Percentiles rank a stretch among this genome's conserved stretches.
phyloP scores from a whole-genome alignment of 2,329 filamentous ascomycete species.

The Mycosphaerella arachidis region DNA sequence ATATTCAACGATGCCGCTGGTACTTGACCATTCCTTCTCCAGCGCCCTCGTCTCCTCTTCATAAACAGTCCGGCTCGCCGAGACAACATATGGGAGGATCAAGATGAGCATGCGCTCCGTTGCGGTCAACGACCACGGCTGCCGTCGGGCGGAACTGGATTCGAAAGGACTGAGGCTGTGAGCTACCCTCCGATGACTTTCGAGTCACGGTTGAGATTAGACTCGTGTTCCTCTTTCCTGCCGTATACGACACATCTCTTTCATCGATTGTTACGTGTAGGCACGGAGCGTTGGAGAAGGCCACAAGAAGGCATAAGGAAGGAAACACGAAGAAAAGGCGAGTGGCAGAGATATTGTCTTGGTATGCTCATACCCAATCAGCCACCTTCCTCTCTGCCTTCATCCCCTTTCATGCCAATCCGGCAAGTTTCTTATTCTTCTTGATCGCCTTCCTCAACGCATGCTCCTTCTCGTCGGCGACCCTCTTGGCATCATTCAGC shows the following conservation, averaged over 20 bases:
- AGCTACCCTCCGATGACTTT: background rate
- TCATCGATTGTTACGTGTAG: background rate
- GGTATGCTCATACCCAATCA: too few species aligned
- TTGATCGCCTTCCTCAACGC: slow-evolving; percentile 32
- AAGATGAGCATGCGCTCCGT: background rate
- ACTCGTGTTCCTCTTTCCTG: background rate
- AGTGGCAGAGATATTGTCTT: too few species aligned
- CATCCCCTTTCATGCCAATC: slow-evolving; percentile 13
- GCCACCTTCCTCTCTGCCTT: background rate
- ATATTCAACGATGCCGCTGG: background rate
- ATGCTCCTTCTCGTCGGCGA: slow-evolving; percentile 34
- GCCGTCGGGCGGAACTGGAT: background rate
- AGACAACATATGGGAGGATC: background rate
- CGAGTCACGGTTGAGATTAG: background rate
- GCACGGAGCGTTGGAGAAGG: background rate
- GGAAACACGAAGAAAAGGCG: background rate
- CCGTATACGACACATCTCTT: background rate
- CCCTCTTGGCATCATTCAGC: slow-evolving; percentile 29
- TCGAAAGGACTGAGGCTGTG: background rate
- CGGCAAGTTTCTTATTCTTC: slow-evolving; percentile 34
- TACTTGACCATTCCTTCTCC: background rate
- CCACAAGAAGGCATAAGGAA: background rate
- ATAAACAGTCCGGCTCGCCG: background rate
- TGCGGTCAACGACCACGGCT: background rate
- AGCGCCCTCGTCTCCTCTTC: background rate